Base-by-base conservation (phyloP, 2,329 filamentous ascomycete genomes). In the Purpureocillium takamizusanense region DNA sequence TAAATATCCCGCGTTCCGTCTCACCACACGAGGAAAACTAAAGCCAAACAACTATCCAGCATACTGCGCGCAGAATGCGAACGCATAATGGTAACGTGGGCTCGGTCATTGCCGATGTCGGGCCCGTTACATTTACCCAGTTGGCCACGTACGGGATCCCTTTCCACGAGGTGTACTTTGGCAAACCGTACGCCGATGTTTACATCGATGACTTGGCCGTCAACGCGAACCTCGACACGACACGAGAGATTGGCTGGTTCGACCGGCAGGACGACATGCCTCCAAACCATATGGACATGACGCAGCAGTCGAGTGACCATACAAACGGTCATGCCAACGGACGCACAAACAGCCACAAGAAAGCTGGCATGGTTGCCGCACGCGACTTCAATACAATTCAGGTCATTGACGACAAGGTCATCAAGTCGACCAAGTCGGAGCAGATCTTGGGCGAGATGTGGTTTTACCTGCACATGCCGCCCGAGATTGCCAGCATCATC, bases 301-400 rank as follows among this genome's bases (percentile, higher is more conserved):
- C n/a, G n/a, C n/a, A n/a, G n/a, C n/a, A n/a, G n/a, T n/a, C n/a
- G n/a, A n/a, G n/a, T n/a, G n/a, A n/a, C n/a, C n/a, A n/a, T n/a
- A n/a, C n/a, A n/a, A n/a, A n/a, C n/a, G 39, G 11, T 34, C 31
- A 9, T 37, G 30, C 27, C 21, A 25, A 6, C 21, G 10, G 10
- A 25, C 21, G 10, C 6, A 5, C 5, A 25, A 25, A 25, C 21
- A 25, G 6, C 5, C 10, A 44, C 4, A 48, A 49, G 39, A 53
- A 50, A 37, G 44, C 45, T 4, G 46, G 49, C 34, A 56, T 57
- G 51, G 46, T 55, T 5, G 50, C 50, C 2, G 50, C 52, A 3
- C 49, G 54, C 3, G 49, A 53, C 42, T 57, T 57, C 43, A 57
- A 56, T 43, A 51, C 47, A 9, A 52, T 55, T 33, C 53, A 56